These are phyloP conservation scores for Aspergillus leporis DNA, from an alignment of 495 filamentous ascomycete species.

Conservation along the genomic window DNA sequence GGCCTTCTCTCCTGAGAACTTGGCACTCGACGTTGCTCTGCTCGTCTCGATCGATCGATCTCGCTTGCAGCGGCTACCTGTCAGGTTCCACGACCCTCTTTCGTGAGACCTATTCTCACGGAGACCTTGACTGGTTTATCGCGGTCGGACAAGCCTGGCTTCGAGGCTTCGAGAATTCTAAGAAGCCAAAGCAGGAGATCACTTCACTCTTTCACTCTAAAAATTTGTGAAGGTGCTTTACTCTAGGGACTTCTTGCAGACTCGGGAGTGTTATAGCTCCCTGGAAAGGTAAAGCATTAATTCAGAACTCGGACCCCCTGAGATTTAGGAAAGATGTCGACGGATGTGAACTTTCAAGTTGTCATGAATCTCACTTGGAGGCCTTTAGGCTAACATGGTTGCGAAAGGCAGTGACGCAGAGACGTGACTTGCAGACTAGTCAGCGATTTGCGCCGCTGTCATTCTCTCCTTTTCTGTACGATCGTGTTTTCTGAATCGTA, in stretches of 20 bases:
- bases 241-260: slow-evolving; percentile 19
- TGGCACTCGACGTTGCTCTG: slow-evolving; percentile 30
- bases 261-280: slow-evolving; percentile 13
- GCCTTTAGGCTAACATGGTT: slow-evolving; percentile 35
- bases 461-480: slow-evolving; percentile 17
- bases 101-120: slow-evolving; percentile 41
- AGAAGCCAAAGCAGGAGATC: slow-evolving; percentile 12
- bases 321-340: slow-evolving; percentile 15
- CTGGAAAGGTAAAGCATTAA: slow-evolving; percentile 42
- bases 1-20: slow-evolving; percentile 32
- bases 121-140: slow-evolving; percentile 54
- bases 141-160: slow-evolving; percentile 43
- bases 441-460: slow-evolving; percentile 26
- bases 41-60: slow-evolving; percentile 18
- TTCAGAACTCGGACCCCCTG: slow-evolving; percentile 16
- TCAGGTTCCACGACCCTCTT: slow-evolving; percentile 44
- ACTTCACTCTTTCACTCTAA: slow-evolving; percentile 7
- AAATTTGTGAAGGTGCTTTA: slow-evolving; percentile 29
- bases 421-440: slow-evolving; percentile 25
- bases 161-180: slow-evolving; percentile 33
- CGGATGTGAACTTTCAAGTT: slow-evolving; percentile 15
- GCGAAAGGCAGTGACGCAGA: slow-evolving; percentile 30
- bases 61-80: slow-evolving; percentile 28
- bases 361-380: slow-evolving; percentile 21
- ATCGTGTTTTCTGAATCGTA: not conserved